Base-by-base conservation (phyloP, 2,329 filamentous ascomycete genomes). In the Fusarium hostae region DNA sequence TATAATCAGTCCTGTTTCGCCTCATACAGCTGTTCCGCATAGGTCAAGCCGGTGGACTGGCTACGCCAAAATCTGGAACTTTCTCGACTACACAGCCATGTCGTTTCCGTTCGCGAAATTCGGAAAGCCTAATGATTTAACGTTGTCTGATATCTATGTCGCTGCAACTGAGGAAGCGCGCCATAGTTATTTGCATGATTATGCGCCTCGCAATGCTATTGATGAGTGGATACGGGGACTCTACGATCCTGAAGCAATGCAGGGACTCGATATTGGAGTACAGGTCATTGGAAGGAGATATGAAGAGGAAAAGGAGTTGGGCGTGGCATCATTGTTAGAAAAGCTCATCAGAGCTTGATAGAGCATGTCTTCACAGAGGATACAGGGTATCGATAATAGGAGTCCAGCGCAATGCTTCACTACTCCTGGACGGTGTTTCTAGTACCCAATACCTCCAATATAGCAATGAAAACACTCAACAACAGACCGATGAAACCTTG, bases 251-350 rank as follows among this genome's bases (percentile, higher is more conserved):
- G 9, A 37, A 0, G 20, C 30, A 3, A 63, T 63, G 60, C 6
- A 43, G 3, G 37, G 44, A 1, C 55, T 40, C 20, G 30, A n/a
- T 4, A 41, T 63, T 6, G 60, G 60, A 2, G 20, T 63, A 4
- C 60, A 63, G 16, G 40, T 63, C 9, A 41, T 63, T 12, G 60
- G 55, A 22, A 16, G 43, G 0, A 30, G 35, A 0, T 60, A 50
- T 26, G 60, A 63, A 2, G 60, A 60, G 16, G 60, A 63, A 6
- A 60, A 51, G 24, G 60, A 60, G 0, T 9, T 63, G 9, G 60
- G 60, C 3, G 39, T 41, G 3, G 40, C 40, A 6, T 20, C 50
- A 13, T 9, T 43, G 11, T 24, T 60, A 11, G n/a, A 43, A 2
- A 44, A 18, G 11, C 48, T 51, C 12, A 16, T n/a, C 32, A 9